phyloP scores from a whole-genome alignment of 352 stramenopile genomes.

The Phytophthora pisi region DNA sequence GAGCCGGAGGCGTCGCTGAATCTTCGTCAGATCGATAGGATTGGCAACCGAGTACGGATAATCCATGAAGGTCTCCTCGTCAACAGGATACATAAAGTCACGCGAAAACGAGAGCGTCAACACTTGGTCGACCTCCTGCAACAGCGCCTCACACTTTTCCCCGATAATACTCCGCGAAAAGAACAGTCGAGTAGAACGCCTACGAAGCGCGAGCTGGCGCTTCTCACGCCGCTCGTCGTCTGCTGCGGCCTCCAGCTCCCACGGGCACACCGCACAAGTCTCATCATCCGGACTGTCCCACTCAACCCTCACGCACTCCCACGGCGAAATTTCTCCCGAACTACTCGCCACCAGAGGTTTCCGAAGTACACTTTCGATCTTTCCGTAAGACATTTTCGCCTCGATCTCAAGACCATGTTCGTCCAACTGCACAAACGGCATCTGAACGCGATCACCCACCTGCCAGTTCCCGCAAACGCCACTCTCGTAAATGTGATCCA shows the following conservation, averaged over 20 bases:
- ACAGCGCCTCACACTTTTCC: conserved; percentile 50
- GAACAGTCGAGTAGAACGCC: conserved; percentile 46
- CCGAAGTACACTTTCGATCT: conserved; percentile 51
- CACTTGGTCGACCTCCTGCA: conserved; percentile 64
- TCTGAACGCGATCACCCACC: conserved; percentile 75
- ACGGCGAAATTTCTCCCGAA: conserved; percentile 52
- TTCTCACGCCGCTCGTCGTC: conserved; percentile 48
- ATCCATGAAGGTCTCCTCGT: conserved; percentile 71
- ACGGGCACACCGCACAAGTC: conserved; percentile 72
- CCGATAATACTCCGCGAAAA: conserved; percentile 58
- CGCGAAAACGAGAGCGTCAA: conserved; percentile 74
- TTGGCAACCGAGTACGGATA: conserved; percentile 87
- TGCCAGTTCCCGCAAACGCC: conserved; percentile 76
- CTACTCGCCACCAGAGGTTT: conserved; percentile 33
- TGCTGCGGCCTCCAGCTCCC: conserved; percentile 72
- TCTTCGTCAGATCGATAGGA: conserved; percentile 84
- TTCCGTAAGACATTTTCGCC: conserved; percentile 67
- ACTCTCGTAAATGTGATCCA: conserved; percentile 83
- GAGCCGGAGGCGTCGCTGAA: conserved; percentile 62
- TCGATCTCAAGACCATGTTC: conserved; percentile 60
- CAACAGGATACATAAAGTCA: conserved; percentile 84
- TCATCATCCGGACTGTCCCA: conserved; percentile 79
- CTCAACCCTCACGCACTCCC: conserved; percentile 76
- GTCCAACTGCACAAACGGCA: conserved; percentile 75
- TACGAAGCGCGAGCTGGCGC: conserved; percentile 40